Conservation (phyloP, 2,329 filamentous ascomycete species). For the Hirsutella minnesotensis region DNA sequence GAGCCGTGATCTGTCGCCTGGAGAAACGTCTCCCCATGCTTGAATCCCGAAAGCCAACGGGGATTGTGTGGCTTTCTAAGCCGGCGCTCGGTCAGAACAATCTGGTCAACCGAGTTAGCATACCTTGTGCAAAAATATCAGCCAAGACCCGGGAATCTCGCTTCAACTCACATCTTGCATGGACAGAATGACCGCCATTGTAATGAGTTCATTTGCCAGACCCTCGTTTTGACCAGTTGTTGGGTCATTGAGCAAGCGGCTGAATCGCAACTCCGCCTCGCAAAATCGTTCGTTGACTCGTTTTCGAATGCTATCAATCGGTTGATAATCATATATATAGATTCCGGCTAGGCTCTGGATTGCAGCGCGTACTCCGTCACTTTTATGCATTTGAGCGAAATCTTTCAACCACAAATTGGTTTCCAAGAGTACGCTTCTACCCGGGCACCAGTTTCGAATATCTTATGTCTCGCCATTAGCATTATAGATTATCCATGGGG, state of each 20-base stretch:
- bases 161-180: constrained; percentile 25
- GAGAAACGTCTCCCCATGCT: constrained; percentile 21
- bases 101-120: constrained; percentile 10
- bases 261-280: constrained; percentile 18
- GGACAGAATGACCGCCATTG: constrained; percentile 23
- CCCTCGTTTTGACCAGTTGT: constrained; percentile 10
- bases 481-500: not conserved
- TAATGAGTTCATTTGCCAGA: constrained; percentile 21
- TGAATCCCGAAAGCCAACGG: constrained; percentile 26
- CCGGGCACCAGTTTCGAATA: constrained; percentile 27
- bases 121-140: not conserved
- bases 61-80: constrained; percentile 18
- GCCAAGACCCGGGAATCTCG: no score
- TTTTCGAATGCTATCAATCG: constrained; percentile 16
- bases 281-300: constrained; percentile 21
- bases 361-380: constrained; percentile 20
- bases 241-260: constrained; percentile 14
- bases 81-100: constrained; percentile 25
- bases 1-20: constrained; percentile 22
- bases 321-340: constrained; percentile 28
- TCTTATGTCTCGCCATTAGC: constrained; percentile 14
- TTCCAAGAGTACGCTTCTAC: constrained; percentile 22
- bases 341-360: constrained; percentile 28
- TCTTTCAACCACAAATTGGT: constrained; percentile 29
- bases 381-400: constrained; percentile 25